Conservation (phyloP, 2,329 filamentous ascomycete species). For the Tolypocladium pustulatum region DNA sequence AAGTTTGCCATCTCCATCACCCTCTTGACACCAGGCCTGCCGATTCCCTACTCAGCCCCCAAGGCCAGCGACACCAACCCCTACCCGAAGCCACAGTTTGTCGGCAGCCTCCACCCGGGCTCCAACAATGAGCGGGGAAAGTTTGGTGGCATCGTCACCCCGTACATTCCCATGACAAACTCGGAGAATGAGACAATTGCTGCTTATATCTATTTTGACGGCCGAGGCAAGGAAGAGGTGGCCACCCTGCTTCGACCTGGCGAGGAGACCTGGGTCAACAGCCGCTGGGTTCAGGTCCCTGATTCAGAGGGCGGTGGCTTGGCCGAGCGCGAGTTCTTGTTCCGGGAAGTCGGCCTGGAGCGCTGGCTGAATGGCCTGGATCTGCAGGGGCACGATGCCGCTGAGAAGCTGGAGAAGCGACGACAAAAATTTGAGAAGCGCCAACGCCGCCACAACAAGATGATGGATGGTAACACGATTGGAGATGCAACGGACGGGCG, state of each 20-base stretch:
- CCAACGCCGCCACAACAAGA: conserved; percentile 51
- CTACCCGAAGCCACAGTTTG: conserved; percentile 70
- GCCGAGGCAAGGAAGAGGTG: conserved; percentile 89
- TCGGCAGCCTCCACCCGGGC: conserved; percentile 55
- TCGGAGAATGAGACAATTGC: conserved; percentile 95
- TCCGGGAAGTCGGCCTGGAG: conserved; percentile 92
- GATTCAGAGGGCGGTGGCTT: conserved; percentile 85
- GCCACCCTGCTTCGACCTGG: conserved; percentile 84
- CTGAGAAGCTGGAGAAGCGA: conserved; percentile 81
- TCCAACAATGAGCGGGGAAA: conserved; percentile 35
- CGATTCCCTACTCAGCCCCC: conserved; percentile 86
- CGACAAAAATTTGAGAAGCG: conserved; percentile 67
- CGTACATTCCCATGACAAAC: conserved; percentile 86
- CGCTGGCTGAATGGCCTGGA: conserved; percentile 94
- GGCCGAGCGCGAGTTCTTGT: conserved; percentile 92
- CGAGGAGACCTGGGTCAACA: conserved; percentile 99
- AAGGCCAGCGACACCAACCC: conserved; percentile 69
- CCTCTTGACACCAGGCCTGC: conserved; percentile 74
- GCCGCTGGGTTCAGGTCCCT: conserved; percentile 90
- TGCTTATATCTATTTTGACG: conserved; percentile 98
- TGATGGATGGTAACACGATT: conserved; percentile 20
- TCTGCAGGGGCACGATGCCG: conserved; percentile 83
- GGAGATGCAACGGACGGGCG: conserved; percentile 29
- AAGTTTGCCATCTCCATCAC: conserved; percentile 98
- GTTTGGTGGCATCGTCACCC: conserved; percentile 51